These are phyloP conservation scores for Penicillium thymicola DNA, from an alignment of 2,329 filamentous ascomycete species.

Conservation along the genomic window DNA sequence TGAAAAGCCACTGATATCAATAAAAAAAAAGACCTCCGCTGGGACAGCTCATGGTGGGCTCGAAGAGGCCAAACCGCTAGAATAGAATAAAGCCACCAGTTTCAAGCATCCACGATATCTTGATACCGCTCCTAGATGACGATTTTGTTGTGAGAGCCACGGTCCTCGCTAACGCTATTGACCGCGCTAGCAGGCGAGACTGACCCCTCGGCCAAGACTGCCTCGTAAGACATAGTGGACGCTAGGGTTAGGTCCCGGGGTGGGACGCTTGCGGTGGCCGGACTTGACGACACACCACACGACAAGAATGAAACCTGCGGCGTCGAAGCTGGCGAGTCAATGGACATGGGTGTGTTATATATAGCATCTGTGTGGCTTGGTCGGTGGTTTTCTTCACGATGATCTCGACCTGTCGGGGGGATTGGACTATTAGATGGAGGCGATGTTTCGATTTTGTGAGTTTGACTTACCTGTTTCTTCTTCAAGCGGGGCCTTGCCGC, in stretches of 20 bases:
- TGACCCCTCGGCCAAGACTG: constrained; percentile 11
- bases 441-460: not conserved
- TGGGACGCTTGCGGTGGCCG: constrained; percentile 14
- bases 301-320: constrained; percentile 9
- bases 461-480: not conserved
- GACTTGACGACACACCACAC: constrained; percentile 15
- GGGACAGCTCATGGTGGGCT: not conserved
- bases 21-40: not conserved
- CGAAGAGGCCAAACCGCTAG: not conserved
- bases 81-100: not conserved
- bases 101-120: not conserved
- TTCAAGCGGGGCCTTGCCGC: not conserved
- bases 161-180: not conserved
- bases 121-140: not conserved
- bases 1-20: not conserved
- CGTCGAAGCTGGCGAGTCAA: constrained; percentile 10
- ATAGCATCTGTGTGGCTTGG: constrained; percentile 1
- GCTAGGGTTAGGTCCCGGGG: constrained; percentile 19
- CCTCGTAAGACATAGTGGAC: constrained; percentile 20
- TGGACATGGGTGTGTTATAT: not conserved
- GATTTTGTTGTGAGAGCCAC: not conserved
- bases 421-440: not conserved
- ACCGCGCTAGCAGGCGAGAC: constrained; percentile 2
- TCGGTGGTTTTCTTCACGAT: constrained; percentile 6
- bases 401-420: not conserved